Evolutionary conservation across 139 green algal species (phyloP), one percentile per base, ranked within the genome.

Genomic region (Chlorella vulgaris): DNA sequence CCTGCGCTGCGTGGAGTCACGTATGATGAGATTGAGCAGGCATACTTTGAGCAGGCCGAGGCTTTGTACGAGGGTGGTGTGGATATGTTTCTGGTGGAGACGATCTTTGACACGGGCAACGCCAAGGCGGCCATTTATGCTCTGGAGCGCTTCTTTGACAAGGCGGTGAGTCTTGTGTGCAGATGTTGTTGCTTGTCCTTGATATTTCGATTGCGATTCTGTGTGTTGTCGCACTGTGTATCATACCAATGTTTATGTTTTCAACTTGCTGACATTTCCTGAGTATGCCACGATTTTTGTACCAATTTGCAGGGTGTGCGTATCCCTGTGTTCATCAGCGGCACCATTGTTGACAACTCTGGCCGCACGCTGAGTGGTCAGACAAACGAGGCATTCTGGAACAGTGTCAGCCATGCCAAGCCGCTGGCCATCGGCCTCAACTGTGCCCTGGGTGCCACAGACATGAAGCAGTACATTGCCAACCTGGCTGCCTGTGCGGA

Each of bases 361-460:
- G 96, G 96, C 1, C 93, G 96, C 85, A 99, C 96, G 39, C 89
- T 99, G 84, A 96, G 89, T 65, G 96, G 96, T 13, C 96, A 99
- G 92, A 99, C 96, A 81, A 98, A 98, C 84, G 96, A 99, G 92
- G 96, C 96, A 2, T 99, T 99, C 90, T 99, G 96, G 96, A 96
- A 97, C 92, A 96, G 90, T 83, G 82, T 99, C 47, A 86, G 68
- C 69, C 96, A 99, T 65, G 90, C 71, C 71, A 95, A 95, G 84
- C 96, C 96, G 35, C 87, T 98, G 78, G 96, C 96, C 0, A 85
- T 99, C 33, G 96, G 96, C 33, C 91, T 99, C 24, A 99, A 99
- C 93, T 99, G 96, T 69, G 96, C 96, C 0, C 93, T 99, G 79
- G 96, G 96, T 22, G 96, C 96, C 29, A 85, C 78, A 24, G 96